These are phyloP conservation scores for Groenewaldozyma tartarivorans DNA, from an alignment of 805 yeast genomes.

Conservation along the genomic window DNA sequence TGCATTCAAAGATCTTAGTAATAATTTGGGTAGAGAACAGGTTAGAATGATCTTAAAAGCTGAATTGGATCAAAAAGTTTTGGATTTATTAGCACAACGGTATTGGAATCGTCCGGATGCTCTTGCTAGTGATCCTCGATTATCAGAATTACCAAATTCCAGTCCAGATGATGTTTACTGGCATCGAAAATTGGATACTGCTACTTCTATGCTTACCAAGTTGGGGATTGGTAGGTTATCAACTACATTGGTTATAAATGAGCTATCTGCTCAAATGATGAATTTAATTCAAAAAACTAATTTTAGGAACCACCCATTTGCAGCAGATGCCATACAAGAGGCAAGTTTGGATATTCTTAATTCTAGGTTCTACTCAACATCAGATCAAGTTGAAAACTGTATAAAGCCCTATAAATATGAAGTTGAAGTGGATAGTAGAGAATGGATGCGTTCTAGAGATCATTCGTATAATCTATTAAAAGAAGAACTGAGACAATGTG, in stretches of 20 bases:
- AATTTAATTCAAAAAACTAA: conserved; percentile 66
- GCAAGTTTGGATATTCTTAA: conserved; percentile 77
- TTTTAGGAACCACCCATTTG: conserved; percentile 77
- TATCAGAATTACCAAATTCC: conserved; percentile 47
- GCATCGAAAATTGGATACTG: conserved; percentile 77
- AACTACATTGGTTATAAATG: conserved; percentile 71
- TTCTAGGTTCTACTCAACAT: conserved; percentile 76
- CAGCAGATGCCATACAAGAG: conserved; percentile 68
- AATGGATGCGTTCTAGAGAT: conserved; percentile 77
- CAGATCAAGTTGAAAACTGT: conserved; percentile 97
- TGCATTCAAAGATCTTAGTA: conserved; percentile 78
- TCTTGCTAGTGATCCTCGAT: conserved; percentile 34
- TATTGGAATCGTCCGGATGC: conserved; percentile 66
- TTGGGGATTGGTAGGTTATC: conserved; percentile 89
- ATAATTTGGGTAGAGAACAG: conserved; percentile 73
- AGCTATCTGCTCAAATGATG: conserved; percentile 67
- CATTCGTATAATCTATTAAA: conserved; percentile 63
- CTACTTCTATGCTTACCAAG: conserved; percentile 79
- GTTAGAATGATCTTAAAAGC: conserved; percentile 67
- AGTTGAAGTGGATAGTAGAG: conserved; percentile 91
- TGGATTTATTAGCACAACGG: conserved; percentile 78
- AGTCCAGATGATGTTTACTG: conserved; percentile 68
- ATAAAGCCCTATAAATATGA: conserved; percentile 97
- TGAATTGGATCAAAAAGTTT: conserved; percentile 79
- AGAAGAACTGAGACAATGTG: conserved; percentile 83